Conservation (phyloP, 148 eudicot genomes). For the Arctostaphylos glauca region DNA sequence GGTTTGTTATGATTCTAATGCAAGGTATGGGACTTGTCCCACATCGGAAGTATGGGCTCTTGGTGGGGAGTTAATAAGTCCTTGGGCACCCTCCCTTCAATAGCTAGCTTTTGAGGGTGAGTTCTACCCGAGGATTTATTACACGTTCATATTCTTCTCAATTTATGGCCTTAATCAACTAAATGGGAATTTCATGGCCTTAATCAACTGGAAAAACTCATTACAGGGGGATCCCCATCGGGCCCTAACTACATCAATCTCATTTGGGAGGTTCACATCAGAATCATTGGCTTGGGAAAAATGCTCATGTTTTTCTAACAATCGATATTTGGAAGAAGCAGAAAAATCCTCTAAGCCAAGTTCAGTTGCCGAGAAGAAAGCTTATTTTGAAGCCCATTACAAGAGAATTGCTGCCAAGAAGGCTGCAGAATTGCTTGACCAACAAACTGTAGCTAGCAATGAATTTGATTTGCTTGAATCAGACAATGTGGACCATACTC, state of each 20-base stretch:
- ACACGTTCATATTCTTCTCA: background rate
- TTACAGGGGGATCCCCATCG: conserved; percentile 57
- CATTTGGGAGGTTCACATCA: conserved; percentile 76
- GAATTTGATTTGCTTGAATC: conserved; percentile 9
- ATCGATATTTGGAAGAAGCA: conserved; percentile 80
- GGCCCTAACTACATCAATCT: conserved; percentile 66
- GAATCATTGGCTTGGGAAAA: conserved; percentile 80
- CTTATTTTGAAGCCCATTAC: conserved; percentile 82
- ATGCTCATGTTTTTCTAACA: conserved; percentile 67
- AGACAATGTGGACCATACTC: conserved; percentile 17
- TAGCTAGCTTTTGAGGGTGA: too few relatives aligned
- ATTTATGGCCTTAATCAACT: background rate
- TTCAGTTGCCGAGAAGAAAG: conserved; percentile 85
- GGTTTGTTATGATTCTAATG: too few relatives aligned
- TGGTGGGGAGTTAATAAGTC: too few relatives aligned
- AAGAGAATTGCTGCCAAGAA: conserved; percentile 37
- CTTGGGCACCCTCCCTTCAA: too few relatives aligned
- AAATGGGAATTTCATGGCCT: background rate
- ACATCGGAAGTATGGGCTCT: too few relatives aligned
- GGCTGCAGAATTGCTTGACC: conserved; percentile 34
- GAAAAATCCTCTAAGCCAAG: conserved; percentile 77
- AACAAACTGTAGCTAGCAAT: conserved; percentile 20
- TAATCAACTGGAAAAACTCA: background rate
- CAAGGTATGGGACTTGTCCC: too few relatives aligned
- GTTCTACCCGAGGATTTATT: too few relatives aligned